Percentiles rank a stretch among this genome's conserved stretches.
These are phyloP conservation scores for Geranomyces michiganensis DNA, from an alignment of 192 early-diverging fungal genomes.

Conservation along the genomic window DNA sequence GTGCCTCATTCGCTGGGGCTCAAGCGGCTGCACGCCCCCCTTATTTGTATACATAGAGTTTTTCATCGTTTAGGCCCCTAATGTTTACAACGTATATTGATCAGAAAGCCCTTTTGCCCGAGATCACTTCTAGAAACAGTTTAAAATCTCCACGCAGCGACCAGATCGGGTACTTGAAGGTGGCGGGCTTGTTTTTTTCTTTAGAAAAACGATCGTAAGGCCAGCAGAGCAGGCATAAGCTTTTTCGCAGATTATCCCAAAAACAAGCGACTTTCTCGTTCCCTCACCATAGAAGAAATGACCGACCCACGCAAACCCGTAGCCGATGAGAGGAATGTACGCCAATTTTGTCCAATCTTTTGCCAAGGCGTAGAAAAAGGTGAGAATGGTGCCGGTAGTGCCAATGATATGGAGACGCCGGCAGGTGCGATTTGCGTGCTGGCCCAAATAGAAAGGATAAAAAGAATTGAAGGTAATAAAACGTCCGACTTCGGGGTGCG, in stretches of 20 bases:
- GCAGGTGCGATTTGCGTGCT: conserved; percentile 45
- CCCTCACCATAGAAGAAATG: conserved; percentile 67
- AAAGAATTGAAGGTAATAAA: conserved; percentile 62
- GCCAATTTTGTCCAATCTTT: conserved; percentile 2
- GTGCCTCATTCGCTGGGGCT: too few relatives aligned
- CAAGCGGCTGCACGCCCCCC: too few relatives aligned
- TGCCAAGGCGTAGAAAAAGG: conserved; percentile 9
- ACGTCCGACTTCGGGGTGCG: conserved; percentile 42
- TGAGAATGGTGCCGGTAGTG: conserved; percentile 9
- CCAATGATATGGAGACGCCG: conserved; percentile 15
- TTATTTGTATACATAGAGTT: too few relatives aligned
- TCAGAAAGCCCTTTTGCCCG: neutral
- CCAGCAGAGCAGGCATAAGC: neutral
- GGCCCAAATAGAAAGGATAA: conserved; percentile 72
- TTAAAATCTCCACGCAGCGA: conserved; percentile 12
- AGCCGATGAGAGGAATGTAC: conserved; percentile 42
- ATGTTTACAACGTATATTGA: too few relatives aligned
- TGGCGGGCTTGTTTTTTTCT: conserved; percentile 69
- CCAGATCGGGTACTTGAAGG: conserved; percentile 71
- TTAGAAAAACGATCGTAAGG: neutral
- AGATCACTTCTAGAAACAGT: conserved; percentile 1
- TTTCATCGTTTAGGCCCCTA: too few relatives aligned
- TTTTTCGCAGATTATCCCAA: too few relatives aligned
- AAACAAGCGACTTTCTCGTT: neutral
- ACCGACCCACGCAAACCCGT: conserved; percentile 69